Base-by-base conservation (phyloP, 129 eudicot genomes). In the carrot (Daucus carota) region DNA sequence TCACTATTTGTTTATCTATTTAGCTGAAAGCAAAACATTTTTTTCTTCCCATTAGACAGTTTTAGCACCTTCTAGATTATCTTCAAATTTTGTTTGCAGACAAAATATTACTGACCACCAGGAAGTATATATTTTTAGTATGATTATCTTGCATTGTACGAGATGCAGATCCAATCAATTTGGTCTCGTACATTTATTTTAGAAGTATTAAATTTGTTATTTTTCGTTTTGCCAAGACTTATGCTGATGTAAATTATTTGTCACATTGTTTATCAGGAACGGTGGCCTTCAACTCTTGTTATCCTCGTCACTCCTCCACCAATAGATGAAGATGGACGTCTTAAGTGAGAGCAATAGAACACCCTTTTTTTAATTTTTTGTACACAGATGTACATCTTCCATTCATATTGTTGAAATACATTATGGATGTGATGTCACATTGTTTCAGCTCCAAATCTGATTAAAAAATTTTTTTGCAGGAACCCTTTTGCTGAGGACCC, bases 281-380 rank as follows among this genome's bases (percentile, higher is more conserved):
- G 81, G 46, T 91, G 97, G 97, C 87, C 90, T 57, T 74, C 76
- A 3, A 76, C 90, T 78, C 80, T 65, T 38, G 67, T 91, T 63
- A 34, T 88, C 68, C 90, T 91, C 70, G 84, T 88, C 77, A 88
- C 97, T 29, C 94, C 94, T 76, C 94, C 97, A 47, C 97, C 97
- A 45, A 85, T 91, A 28, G 94, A 91, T 77, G 97, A 91, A 87
- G 87, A 68, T 71, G 85, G 81, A 41, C 92, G 97, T 12, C 85
- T 88, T 45, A 41, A 67, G 93, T 91, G 83, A 76, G 54, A 70
- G 57, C 81, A 29, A 57, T 48, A 20, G 2, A 48, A 18, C 20
- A 44, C 11, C 57, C 40, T 46, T 70, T 75, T 4, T 15, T 13
- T 14, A 24, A 13, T 3, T 29, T 29, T 14, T 14, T 10, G 29